Evolutionary conservation across 352 stramenopile species (phyloP).

Genomic region (Globisporangium irregulare): DNA sequence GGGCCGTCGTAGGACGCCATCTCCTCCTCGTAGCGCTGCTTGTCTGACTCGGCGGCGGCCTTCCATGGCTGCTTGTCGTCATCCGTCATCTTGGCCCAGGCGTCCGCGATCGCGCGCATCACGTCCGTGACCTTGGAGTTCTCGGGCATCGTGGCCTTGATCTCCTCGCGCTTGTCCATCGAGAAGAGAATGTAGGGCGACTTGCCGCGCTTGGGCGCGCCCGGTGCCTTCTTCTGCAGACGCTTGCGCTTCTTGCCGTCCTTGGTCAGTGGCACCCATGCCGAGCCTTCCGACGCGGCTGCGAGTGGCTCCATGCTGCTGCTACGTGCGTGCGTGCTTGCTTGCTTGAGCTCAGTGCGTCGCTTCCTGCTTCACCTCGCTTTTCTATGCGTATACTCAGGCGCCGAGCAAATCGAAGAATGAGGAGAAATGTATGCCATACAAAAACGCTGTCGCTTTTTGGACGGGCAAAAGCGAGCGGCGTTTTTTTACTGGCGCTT

Average conservation of each 20-base stretch:
- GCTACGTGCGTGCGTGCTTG: constrained; percentile 3
- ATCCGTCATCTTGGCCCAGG: constrained; percentile 86
- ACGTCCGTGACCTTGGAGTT: constrained; percentile 90
- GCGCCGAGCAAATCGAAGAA: constrained; percentile 66
- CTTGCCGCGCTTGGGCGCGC: constrained; percentile 87
- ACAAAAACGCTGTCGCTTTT: constrained; percentile 41
- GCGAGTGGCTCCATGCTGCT: constrained; percentile 70
- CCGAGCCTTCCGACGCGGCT: constrained; percentile 45
- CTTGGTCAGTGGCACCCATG: constrained; percentile 68
- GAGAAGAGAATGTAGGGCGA: constrained; percentile 92
- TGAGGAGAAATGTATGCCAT: constrained; percentile 79
- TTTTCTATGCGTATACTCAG: constrained; percentile 86
- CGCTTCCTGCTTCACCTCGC: constrained; percentile 37
- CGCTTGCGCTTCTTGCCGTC: constrained; percentile 88
- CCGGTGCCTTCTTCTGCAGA: constrained; percentile 87
- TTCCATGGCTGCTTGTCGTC: constrained; percentile 94
- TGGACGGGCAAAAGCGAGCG: background rate
- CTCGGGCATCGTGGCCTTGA: constrained; percentile 82
- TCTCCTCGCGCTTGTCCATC: constrained; percentile 90
- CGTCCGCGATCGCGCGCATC: constrained; percentile 90
- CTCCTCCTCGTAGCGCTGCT: constrained; percentile 93
- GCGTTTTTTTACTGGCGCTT: constrained; percentile 8
- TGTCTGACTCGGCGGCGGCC: constrained; percentile 89
- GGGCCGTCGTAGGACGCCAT: constrained; percentile 92
- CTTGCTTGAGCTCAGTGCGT: background rate